phyloP scores from a whole-genome alignment of 2,329 filamentous ascomycete genomes.

The Xylariaceae sp. region DNA sequence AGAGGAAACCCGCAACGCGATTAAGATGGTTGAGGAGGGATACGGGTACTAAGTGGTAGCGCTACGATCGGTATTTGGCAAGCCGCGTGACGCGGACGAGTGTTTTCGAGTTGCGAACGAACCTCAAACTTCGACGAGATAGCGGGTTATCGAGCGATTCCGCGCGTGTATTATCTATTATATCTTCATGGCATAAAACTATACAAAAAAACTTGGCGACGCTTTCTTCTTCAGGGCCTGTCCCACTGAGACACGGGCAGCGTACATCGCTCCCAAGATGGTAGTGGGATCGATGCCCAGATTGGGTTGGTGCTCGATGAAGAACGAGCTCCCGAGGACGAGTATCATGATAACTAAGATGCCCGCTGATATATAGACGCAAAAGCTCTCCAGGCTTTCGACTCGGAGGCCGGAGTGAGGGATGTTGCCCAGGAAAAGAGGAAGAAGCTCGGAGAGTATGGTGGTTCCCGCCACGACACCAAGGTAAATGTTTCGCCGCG shows the following conservation, averaged over 20 bases:
- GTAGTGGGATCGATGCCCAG: constrained; percentile 44
- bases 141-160: too few species aligned
- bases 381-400: constrained; percentile 36
- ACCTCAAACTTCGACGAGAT: too few species aligned
- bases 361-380: constrained; percentile 35
- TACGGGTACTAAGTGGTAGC: constrained; percentile 18
- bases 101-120: too few species aligned
- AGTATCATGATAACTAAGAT: constrained; percentile 40
- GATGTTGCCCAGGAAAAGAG: constrained; percentile 44
- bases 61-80: too few species aligned
- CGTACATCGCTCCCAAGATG: constrained; percentile 42
- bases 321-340: constrained; percentile 36
- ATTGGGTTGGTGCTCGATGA: constrained; percentile 37
- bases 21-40: constrained; percentile 32
- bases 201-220: too few species aligned
- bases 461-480: constrained; percentile 38
- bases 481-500: constrained; percentile 35
- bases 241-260: constrained; percentile 16
- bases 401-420: constrained; percentile 41
- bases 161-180: too few species aligned
- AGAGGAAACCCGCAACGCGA: constrained; percentile 44
- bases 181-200: too few species aligned
- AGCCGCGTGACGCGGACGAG: too few species aligned
- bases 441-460: constrained; percentile 46
- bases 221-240: constrained; percentile 4